These are phyloP conservation scores for Mortierella sp. DNA, from an alignment of 371 early-diverging fungal genomes.

Conservation along the genomic window DNA sequence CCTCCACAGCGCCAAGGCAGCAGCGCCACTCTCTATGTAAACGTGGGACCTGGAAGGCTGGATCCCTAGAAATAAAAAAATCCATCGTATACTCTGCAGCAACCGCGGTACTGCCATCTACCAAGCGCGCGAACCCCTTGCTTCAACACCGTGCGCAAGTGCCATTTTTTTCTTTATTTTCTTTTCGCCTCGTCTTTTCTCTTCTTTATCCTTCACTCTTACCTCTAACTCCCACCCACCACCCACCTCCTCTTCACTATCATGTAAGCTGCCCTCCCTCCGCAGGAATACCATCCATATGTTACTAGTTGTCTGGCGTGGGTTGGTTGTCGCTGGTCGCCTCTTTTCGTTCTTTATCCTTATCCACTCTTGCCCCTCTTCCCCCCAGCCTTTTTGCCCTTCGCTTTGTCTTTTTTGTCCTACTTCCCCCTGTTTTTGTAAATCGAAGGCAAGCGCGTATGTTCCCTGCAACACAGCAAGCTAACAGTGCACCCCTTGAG, in stretches of 20 bases:
- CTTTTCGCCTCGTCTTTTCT: conserved; percentile 2
- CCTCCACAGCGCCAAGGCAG: neutral
- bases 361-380: neutral
- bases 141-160: neutral
- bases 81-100: neutral
- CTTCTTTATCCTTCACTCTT: neutral
- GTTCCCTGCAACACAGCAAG: neutral
- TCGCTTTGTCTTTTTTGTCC: neutral
- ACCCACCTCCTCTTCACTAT: neutral
- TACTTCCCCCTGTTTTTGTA: neutral
- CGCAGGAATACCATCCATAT: neutral
- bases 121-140: conserved; percentile 2
- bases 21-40: neutral
- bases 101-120: neutral
- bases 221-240: neutral
- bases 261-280: conserved; percentile 25
- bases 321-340: too few species aligned
- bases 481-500: neutral
- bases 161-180: conserved; percentile 3
- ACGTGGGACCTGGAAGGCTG: neutral
- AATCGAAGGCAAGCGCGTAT: neutral
- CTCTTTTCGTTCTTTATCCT: neutral
- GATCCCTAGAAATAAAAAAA: neutral
- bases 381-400: neutral
- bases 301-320: neutral